A percentile compares a stretch with the other conserved stretches of the same genome.
Evolutionary conservation across 768 basidiomycete species (phyloP).

Genomic region (Podaxis sp.): DNA sequence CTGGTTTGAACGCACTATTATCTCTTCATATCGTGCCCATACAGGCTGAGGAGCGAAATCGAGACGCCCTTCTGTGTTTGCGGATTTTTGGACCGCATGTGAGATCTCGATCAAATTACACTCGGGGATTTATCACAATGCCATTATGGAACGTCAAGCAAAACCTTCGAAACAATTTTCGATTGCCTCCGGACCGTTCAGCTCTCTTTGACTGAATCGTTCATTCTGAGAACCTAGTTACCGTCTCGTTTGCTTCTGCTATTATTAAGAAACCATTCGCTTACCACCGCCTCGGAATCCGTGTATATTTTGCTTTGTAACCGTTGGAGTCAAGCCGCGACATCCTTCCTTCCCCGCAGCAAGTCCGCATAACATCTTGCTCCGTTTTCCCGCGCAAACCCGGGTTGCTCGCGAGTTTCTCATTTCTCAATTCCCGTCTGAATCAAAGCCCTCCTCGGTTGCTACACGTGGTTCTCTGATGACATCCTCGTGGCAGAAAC

Average conservation of each 20-base stretch:
- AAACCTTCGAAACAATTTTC: not conserved
- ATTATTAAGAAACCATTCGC: not conserved
- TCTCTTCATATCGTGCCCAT: not conserved
- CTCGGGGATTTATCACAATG: not conserved
- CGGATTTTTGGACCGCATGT: not conserved
- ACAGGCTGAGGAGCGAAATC: not conserved
- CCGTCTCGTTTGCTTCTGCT: not conserved
- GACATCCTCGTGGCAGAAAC: slow-evolving; percentile 8
- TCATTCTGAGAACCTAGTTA: not conserved
- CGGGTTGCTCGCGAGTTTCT: not conserved
- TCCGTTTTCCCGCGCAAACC: not conserved
- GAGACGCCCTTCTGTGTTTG: not conserved
- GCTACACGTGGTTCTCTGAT: slow-evolving; percentile 10
- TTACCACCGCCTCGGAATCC: slow-evolving; percentile 4
- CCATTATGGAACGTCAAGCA: not conserved
- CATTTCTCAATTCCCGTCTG: not conserved
- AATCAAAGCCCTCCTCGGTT: not conserved
- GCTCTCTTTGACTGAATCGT: not conserved
- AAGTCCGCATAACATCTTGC: not conserved
- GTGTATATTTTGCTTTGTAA: not conserved
- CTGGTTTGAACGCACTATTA: not conserved
- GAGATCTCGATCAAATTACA: not conserved
- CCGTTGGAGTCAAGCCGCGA: not conserved
- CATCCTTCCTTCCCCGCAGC: not conserved
- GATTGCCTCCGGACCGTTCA: not conserved